These are phyloP conservation scores for Marasmius oreades DNA, from an alignment of 1,284 basidiomycete genomes.

Conservation along the genomic window DNA sequence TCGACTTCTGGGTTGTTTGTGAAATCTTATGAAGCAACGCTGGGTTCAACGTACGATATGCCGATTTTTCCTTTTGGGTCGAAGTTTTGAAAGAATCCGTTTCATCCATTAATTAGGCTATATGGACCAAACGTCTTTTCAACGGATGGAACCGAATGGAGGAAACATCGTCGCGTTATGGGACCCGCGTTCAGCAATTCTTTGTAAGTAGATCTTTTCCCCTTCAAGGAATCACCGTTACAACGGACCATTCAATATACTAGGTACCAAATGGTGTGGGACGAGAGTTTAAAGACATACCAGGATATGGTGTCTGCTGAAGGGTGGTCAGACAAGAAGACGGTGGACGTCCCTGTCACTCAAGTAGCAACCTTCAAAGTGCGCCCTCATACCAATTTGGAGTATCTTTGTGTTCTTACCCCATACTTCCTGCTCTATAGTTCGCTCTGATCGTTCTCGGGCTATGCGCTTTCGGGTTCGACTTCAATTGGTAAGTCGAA, in stretches of 20 bases:
- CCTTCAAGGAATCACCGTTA: not conserved
- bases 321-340: constrained; percentile 6
- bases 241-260: not conserved
- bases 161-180: constrained; percentile 14
- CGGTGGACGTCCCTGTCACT: not conserved
- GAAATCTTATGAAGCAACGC: too few species aligned
- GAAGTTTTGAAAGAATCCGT: not conserved
- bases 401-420: not conserved
- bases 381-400: not conserved
- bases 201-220: not conserved
- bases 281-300: constrained; percentile 8
- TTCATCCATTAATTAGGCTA: not conserved
- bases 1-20: not conserved
- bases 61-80: not conserved
- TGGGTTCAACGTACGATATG: too few species aligned
- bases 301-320: constrained; percentile 11
- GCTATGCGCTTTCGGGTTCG: constrained; percentile 12
- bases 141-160: constrained; percentile 11
- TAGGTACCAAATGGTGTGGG: constrained; percentile 14
- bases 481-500: constrained; percentile 11
- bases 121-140: constrained; percentile 13
- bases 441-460: constrained; percentile 10
- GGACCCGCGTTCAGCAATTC: constrained; percentile 15
- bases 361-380: constrained; percentile 10
- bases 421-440: too few species aligned